Evolutionary conservation across 108 stramenopile species (phyloP).

Genomic region (Stephanodiscus minutulus): DNA sequence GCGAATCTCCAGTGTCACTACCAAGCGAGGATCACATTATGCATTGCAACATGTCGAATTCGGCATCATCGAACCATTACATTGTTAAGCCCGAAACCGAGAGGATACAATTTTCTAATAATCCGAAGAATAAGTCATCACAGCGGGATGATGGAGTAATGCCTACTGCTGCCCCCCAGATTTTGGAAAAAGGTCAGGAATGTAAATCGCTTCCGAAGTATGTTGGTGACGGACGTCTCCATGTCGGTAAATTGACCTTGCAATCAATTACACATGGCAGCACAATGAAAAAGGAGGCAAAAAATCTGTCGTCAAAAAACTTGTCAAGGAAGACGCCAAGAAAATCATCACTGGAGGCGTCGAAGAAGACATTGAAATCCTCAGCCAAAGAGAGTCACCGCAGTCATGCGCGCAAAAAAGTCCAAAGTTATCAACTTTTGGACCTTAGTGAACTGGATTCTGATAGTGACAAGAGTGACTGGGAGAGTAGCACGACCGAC

Average conservation of each 20-base stretch:
- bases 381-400: neutral
- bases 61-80: neutral
- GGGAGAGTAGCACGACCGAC: conserved; percentile 21
- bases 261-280: conserved; percentile 2
- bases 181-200: neutral
- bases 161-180: neutral
- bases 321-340: conserved; percentile 9
- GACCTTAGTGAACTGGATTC: conserved; percentile 13
- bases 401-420: conserved; percentile 1
- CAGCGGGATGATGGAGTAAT: neutral
- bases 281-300: conserved; percentile 14
- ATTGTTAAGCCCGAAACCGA: conserved; percentile 6
- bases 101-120: neutral
- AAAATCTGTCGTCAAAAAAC: neutral
- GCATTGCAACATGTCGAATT: neutral
- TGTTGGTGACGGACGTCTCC: neutral
- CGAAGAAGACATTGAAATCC: neutral
- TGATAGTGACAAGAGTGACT: conserved; percentile 22
- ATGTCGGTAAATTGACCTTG: neutral
- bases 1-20: conserved; percentile 47
- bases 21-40: conserved; percentile 15
- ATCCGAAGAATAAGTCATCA: neutral
- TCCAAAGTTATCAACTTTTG: conserved; percentile 15
- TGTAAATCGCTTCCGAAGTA: neutral
- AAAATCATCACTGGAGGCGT: conserved; percentile 2